These are phyloP conservation scores for Neofusicoccum ribis DNA, from an alignment of 2,329 filamentous ascomycete genomes.

Conservation along the genomic window DNA sequence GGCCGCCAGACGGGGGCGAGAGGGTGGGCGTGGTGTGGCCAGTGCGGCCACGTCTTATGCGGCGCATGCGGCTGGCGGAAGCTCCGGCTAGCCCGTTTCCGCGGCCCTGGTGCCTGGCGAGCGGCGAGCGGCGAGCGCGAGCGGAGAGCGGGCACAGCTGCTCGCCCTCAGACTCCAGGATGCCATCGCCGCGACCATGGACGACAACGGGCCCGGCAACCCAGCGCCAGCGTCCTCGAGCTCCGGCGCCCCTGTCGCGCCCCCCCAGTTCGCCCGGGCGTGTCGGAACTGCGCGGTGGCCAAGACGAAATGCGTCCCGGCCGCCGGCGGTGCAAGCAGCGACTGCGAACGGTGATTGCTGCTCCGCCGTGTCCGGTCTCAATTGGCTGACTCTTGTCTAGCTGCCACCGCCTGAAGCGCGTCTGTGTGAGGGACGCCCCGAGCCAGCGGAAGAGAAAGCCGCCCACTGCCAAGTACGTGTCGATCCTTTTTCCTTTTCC, in stretches of 20 bases:
- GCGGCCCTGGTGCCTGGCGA: neutral
- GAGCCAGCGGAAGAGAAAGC: constrained; percentile 17
- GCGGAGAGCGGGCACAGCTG: neutral
- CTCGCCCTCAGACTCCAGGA: neutral
- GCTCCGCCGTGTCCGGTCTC: neutral
- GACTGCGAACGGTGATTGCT: constrained; percentile 19
- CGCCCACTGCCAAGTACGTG: constrained; percentile 20
- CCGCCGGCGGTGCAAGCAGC: neutral
- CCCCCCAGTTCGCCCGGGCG: constrained; percentile 12
- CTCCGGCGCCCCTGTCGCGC: neutral
- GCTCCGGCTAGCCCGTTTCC: neutral
- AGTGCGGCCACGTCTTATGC: neutral
- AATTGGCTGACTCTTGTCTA: constrained; percentile 1
- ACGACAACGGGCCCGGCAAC: neutral
- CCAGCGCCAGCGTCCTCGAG: neutral
- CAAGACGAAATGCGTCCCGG: constrained; percentile 20
- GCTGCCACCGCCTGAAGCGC: constrained; percentile 16
- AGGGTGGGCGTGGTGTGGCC: neutral
- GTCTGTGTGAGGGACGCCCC: constrained; percentile 12
- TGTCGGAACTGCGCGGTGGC: constrained; percentile 18
- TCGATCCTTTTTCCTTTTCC: neutral
- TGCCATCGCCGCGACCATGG: constrained; percentile 1
- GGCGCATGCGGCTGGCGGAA: neutral
- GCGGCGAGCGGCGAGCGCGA: neutral
- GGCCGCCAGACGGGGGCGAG: neutral